Percentiles rank a stretch among this genome's conserved stretches.
phyloP scores from a whole-genome alignment of 75 land plant genomes.

The Selaginella moellendorffii region DNA sequence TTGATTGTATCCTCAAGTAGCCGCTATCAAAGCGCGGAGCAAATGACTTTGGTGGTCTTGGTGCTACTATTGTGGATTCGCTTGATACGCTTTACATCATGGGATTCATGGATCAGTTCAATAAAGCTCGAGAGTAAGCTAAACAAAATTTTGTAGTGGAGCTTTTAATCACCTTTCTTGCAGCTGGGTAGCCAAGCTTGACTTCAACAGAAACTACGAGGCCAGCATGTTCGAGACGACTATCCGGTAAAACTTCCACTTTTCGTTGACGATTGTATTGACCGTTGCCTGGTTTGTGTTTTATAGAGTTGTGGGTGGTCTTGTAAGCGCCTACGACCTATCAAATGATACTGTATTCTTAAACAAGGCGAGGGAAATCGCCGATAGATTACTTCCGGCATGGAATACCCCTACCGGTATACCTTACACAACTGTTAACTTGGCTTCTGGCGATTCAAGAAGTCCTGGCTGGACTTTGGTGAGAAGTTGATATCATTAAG shows the following conservation, averaged over 20 bases:
- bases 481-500: slow-evolving; percentile 4
- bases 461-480: slow-evolving; percentile 91
- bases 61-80: slow-evolving; percentile 85
- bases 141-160: not conserved
- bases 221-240: slow-evolving; percentile 99
- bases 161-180: not conserved
- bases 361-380: slow-evolving; percentile 71
- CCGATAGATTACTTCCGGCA: slow-evolving; percentile 84
- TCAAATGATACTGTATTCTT: slow-evolving; percentile 71
- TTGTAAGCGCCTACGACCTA: slow-evolving; percentile 91
- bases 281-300: not conserved
- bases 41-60: slow-evolving; percentile 91
- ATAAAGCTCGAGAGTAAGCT: slow-evolving; percentile 87
- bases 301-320: slow-evolving; percentile 89
- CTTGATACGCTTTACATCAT: slow-evolving; percentile 92
- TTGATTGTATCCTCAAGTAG: slow-evolving; percentile 19
- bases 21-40: slow-evolving; percentile 69
- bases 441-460: slow-evolving; percentile 61
- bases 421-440: slow-evolving; percentile 73
- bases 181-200: slow-evolving; percentile 85
- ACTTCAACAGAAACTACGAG: slow-evolving; percentile 77
- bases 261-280: not conserved
- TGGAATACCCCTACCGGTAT: slow-evolving; percentile 87
- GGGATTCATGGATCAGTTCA: slow-evolving; percentile 77
- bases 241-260: slow-evolving; percentile 63